These are phyloP conservation scores for Tuber brumale DNA, from an alignment of 495 filamentous ascomycete species.

Conservation along the genomic window DNA sequence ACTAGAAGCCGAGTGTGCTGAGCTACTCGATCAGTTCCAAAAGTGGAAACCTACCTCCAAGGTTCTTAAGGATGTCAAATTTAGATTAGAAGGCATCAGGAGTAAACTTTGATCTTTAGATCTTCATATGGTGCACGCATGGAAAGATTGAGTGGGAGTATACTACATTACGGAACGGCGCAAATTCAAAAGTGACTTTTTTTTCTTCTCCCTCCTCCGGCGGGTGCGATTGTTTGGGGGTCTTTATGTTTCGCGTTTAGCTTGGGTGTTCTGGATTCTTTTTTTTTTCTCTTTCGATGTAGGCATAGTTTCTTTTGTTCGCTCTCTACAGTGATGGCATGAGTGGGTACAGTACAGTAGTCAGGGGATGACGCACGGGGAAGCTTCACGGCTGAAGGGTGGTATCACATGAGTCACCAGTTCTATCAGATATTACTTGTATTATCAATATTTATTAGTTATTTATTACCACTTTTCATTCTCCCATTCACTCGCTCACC, in stretches of 20 bases:
- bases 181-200: constrained; percentile 1
- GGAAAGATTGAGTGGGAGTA: background rate
- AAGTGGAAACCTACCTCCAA: constrained; percentile 87
- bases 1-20: constrained; percentile 64
- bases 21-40: constrained; percentile 81
- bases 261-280: background rate
- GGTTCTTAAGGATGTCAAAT: constrained; percentile 91
- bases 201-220: background rate
- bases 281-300: background rate
- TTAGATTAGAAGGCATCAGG: constrained; percentile 77
- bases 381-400: background rate
- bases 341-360: background rate
- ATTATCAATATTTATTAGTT: background rate
- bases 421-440: background rate
- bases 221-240: background rate
- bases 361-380: background rate
- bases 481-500: background rate
- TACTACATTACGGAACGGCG: background rate
- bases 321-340: background rate
- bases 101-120: constrained; percentile 31
- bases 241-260: background rate
- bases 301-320: background rate
- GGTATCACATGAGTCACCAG: background rate
- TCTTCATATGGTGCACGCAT: background rate
- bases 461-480: background rate